Base-by-base conservation (phyloP, 169 alveolate species). In the Plasmodium coatneyi region DNA sequence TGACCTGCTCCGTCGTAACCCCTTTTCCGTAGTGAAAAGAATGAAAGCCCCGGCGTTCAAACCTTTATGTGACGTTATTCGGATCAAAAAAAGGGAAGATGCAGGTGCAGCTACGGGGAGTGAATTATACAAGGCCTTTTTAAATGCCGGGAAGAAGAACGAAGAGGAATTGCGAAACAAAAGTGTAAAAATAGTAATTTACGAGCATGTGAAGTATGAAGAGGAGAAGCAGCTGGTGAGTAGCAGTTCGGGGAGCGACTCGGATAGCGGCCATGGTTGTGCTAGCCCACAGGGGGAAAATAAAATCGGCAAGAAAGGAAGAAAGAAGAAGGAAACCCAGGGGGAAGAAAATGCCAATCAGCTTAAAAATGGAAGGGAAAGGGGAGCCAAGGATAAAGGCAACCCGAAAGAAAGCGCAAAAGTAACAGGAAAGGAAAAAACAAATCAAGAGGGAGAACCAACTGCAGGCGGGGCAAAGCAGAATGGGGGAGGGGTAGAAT, bases 41-140 rank as follows among this genome's bases (percentile, higher is more conserved):
- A 32, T 84, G 84, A 30, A 76, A 16, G 84, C 92, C 10, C 92
- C 92, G 5, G 16, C 79, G 79, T 84, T 72, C 46, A 84, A 84
- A 32, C 92, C 92, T 12, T 19, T 84, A 72, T 36, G 79, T 41
- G 92, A 84, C 3, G 84, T 84, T 22, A 84, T 84, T 28, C n/a
- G 92, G 66, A 46, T 84, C 43, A 84, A 84, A 46, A 84, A 84
- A 49, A 84, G 60, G 46, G 84, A 84, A 72, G 76, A 66, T 22
- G 10, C 16, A 28, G 46, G 5, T 43, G 39, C 36, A 5, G 60
- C 54, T 66, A 19, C 56, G 28, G 81, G 60, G 30, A 72, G 84
- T 2, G 82, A 84, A 16, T 0, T 84, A 41, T 84, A 84, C 79
- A 84, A 84, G 36, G 81, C 76, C 54, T 84, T 72, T 84, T 34